Evolutionary conservation across 495 filamentous ascomycete genomes (phyloP).

Genomic region (Xylaria acuta): DNA sequence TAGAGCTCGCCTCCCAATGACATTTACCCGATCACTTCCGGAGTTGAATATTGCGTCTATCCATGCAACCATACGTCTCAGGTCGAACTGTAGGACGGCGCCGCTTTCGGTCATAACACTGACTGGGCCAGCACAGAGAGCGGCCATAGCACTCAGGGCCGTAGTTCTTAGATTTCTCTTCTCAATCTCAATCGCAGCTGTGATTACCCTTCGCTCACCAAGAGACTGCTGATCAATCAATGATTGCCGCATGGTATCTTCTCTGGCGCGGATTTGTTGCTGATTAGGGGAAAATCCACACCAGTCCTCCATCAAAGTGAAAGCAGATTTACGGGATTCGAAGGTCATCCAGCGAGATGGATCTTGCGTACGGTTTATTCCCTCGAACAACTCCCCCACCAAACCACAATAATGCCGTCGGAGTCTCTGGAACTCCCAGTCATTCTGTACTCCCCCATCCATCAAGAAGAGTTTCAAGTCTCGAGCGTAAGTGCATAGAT

Average conservation of each 20-base stretch:
- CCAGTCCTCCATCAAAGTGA: slow-evolving; percentile 98
- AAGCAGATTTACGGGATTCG: slow-evolving; percentile 89
- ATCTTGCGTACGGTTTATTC: slow-evolving; percentile 85
- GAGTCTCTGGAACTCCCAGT: slow-evolving; percentile 94
- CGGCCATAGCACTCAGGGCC: slow-evolving; percentile 93
- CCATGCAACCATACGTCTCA: slow-evolving; percentile 91
- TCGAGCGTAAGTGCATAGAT: slow-evolving; percentile 87
- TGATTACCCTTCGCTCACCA: slow-evolving; percentile 74
- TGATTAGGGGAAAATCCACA: slow-evolving; percentile 97
- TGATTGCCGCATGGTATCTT: slow-evolving; percentile 86
- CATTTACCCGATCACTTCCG: slow-evolving; percentile 84
- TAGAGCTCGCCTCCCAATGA: slow-evolving; percentile 88
- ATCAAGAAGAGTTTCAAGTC: slow-evolving; percentile 92
- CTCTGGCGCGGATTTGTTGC: slow-evolving; percentile 76
- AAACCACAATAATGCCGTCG: slow-evolving; percentile 92
- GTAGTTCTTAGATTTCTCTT: slow-evolving; percentile 90
- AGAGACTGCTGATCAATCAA: slow-evolving; percentile 67
- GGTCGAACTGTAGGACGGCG: slow-evolving; percentile 84
- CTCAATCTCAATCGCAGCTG: slow-evolving; percentile 94
- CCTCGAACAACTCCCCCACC: slow-evolving; percentile 90
- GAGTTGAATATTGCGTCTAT: slow-evolving; percentile 92
- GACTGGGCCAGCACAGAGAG: slow-evolving; percentile 89
- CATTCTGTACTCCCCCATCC: slow-evolving; percentile 91
- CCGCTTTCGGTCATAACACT: slow-evolving; percentile 85
- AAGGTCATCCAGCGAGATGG: slow-evolving; percentile 94